Conservation (phyloP, 2,329 filamentous ascomycete genomes). For the Hirsutella rhossiliensis region DNA sequence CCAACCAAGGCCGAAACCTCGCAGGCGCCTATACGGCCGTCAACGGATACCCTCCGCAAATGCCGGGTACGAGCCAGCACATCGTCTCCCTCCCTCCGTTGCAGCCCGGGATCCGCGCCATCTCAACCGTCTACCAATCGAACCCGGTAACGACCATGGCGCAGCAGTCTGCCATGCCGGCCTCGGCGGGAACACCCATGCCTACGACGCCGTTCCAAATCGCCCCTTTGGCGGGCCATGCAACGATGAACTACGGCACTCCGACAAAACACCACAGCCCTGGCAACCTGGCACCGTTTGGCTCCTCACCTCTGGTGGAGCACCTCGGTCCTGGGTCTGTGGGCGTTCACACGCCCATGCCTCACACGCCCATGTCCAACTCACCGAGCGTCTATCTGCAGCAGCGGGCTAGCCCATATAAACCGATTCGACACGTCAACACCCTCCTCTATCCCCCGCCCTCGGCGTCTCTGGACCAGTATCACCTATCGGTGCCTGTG, state of each 20-base stretch:
- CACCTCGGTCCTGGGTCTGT: conserved; percentile 41
- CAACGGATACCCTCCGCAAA: conserved; percentile 28
- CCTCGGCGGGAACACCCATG: conserved; percentile 11
- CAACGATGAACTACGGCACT: conserved; percentile 31
- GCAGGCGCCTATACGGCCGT: conserved; percentile 19
- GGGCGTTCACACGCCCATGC: conserved; percentile 40
- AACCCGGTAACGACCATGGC: conserved; percentile 28
- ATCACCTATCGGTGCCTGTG: conserved; percentile 45
- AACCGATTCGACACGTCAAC: conserved; percentile 78
- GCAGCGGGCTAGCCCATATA: conserved; percentile 84
- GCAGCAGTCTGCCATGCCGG: conserved; percentile 18
- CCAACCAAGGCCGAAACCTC: conserved; percentile 21
- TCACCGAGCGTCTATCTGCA: conserved; percentile 83
- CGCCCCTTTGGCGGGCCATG: conserved; percentile 11
- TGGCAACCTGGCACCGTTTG: conserved; percentile 30
- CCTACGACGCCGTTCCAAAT: conserved; percentile 12
- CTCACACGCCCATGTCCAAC: conserved; percentile 55
- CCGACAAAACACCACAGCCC: conserved; percentile 43
- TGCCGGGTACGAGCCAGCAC: conserved; percentile 17
- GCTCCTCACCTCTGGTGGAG: conserved; percentile 58
- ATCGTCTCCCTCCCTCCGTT: conserved; percentile 50
- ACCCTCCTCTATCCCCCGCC: conserved; percentile 85
- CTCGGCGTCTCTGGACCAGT: conserved; percentile 64
- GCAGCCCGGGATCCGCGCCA: conserved; percentile 51
- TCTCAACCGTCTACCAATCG: conserved; percentile 64